These are phyloP conservation scores for Linnemannia zychae DNA, from an alignment of 192 early-diverging fungal species.

Conservation along the genomic window DNA sequence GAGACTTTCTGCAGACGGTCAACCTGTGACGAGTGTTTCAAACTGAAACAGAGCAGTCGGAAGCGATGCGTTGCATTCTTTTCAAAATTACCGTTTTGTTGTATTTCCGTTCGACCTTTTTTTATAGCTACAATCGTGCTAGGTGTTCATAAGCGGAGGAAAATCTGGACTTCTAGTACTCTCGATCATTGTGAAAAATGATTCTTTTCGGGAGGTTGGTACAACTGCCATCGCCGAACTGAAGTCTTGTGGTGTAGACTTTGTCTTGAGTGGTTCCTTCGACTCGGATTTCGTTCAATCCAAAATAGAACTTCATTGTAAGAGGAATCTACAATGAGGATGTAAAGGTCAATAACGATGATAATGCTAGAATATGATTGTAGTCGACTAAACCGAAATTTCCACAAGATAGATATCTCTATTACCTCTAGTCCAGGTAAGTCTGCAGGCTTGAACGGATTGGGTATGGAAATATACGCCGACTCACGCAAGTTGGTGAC, in stretches of 20 bases:
- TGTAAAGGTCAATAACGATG: background rate
- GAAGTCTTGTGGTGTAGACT: constrained; percentile 15
- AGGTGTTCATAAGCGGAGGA: background rate
- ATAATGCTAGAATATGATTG: background rate
- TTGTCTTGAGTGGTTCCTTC: constrained; percentile 8
- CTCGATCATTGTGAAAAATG: constrained; percentile 1
- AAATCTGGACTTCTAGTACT: background rate
- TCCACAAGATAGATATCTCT: background rate
- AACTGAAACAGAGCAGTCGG: too few species aligned
- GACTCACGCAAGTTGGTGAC: background rate
- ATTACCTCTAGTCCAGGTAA: background rate
- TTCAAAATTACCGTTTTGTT: too few species aligned
- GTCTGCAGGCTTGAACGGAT: constrained; percentile 5
- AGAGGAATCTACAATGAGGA: background rate
- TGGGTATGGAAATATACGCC: constrained; percentile 17
- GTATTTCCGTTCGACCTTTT: too few species aligned
- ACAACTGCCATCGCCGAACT: constrained; percentile 7
- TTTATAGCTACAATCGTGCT: constrained; percentile 4
- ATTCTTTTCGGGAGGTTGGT: background rate
- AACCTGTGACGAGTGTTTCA: too few species aligned
- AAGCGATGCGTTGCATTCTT: too few species aligned
- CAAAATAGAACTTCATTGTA: constrained; percentile 20
- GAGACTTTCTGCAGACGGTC: too few species aligned
- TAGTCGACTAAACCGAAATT: background rate
- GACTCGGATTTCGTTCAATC: constrained; percentile 19